Evolutionary conservation across 805 yeast genomes (phyloP).

Genomic region (Cyberlindnera mycetangii): DNA sequence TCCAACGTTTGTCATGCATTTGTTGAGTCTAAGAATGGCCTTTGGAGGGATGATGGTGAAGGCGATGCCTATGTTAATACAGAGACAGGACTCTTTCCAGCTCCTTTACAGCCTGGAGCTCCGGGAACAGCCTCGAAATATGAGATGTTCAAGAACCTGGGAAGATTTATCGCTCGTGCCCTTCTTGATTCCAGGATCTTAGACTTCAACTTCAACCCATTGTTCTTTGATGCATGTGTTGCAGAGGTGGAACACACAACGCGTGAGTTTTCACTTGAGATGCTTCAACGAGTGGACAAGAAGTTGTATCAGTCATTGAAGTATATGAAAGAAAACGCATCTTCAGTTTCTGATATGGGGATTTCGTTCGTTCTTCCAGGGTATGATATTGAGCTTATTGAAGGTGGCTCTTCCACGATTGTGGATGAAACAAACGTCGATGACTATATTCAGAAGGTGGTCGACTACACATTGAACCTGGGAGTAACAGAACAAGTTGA

Average conservation of each 20-base stretch:
- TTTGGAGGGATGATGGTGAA: constrained; percentile 59
- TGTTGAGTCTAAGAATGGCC: constrained; percentile 45
- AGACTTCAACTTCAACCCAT: constrained; percentile 72
- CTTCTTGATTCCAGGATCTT: constrained; percentile 83
- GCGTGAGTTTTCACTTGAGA: constrained; percentile 15
- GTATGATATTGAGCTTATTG: constrained; percentile 52
- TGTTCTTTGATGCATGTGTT: constrained; percentile 63
- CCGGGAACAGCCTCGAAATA: constrained; percentile 41
- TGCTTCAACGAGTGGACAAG: constrained; percentile 52
- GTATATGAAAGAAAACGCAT: constrained; percentile 44
- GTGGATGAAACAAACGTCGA: constrained; percentile 48
- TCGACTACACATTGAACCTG: constrained; percentile 9
- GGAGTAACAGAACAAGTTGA: constrained; percentile 67
- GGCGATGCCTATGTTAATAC: constrained; percentile 37
- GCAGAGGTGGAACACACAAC: constrained; percentile 25
- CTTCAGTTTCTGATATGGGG: constrained; percentile 47
- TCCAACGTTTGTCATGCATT: constrained; percentile 78
- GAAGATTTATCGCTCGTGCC: constrained; percentile 84
- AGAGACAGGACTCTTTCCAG: constrained; percentile 67
- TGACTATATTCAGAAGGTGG: constrained; percentile 41
- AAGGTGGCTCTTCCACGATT: constrained; percentile 54
- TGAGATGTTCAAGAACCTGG: constrained; percentile 62
- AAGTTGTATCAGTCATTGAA: constrained; percentile 55
- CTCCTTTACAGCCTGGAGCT: constrained; percentile 42
- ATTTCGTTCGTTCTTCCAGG: constrained; percentile 80